Conservation (phyloP, 305 asterid species). For the Nicotiana rustica region DNA sequence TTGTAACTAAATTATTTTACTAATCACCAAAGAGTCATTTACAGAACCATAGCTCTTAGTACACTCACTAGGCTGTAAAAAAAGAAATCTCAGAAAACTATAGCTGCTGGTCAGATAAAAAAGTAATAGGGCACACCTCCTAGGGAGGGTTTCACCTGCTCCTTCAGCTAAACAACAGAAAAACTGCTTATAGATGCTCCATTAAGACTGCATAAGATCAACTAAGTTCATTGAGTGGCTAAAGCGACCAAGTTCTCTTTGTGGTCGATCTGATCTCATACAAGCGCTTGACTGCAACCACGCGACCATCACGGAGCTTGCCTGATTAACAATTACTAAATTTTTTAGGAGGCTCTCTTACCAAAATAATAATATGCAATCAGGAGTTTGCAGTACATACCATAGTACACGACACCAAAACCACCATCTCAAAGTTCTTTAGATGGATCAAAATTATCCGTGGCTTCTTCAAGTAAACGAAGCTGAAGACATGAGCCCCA, state of each 20-base stretch:
- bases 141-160: no score
- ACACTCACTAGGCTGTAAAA: no score
- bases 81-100: no score
- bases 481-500: constrained; percentile 77
- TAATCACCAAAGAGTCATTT: no score
- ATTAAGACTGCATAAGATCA: constrained; percentile 18
- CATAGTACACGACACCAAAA: constrained; percentile 82
- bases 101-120: no score
- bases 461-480: constrained; percentile 77
- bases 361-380: neutral
- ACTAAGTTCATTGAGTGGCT: constrained; percentile 6
- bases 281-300: constrained; percentile 80
- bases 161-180: no score
- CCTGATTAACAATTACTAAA: constrained; percentile 49
- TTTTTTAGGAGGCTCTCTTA: neutral
- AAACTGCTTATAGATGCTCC: neutral
- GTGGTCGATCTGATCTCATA: constrained; percentile 48
- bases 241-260: neutral
- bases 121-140: no score
- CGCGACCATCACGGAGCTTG: constrained; percentile 67
- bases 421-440: constrained; percentile 93
- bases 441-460: constrained; percentile 65
- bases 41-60: no score
- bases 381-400: constrained; percentile 47
- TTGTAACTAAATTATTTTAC: no score